phyloP scores from a whole-genome alignment of 495 filamentous ascomycete species.

The Podospora comata region DNA sequence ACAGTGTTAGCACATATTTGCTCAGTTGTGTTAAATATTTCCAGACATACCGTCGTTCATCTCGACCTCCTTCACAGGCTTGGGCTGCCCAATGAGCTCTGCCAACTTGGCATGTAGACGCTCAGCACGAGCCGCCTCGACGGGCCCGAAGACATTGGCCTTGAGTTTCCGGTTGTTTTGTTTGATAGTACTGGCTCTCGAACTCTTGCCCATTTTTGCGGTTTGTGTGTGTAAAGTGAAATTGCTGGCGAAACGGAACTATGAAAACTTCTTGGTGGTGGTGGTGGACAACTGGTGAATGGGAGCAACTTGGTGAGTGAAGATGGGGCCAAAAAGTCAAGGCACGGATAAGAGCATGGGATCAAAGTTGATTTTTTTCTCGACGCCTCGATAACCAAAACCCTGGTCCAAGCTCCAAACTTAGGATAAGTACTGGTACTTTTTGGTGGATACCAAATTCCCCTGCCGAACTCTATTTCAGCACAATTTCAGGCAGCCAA shows the following conservation, averaged over 20 bases:
- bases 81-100: slow-evolving; percentile 68
- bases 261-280: neutral
- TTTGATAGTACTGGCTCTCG: slow-evolving; percentile 71
- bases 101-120: slow-evolving; percentile 77
- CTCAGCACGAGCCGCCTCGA: slow-evolving; percentile 68
- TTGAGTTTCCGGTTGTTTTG: slow-evolving; percentile 73
- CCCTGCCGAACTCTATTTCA: neutral
- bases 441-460: neutral
- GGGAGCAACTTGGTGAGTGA: neutral
- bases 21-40: neutral
- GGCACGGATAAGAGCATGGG: neutral
- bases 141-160: slow-evolving; percentile 72
- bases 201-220: slow-evolving; percentile 74
- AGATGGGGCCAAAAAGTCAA: neutral
- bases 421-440: neutral
- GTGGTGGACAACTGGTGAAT: neutral
- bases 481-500: neutral
- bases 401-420: neutral
- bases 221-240: neutral
- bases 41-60: slow-evolving; percentile 29
- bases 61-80: slow-evolving; percentile 43
- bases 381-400: neutral
- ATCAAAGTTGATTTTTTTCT: slow-evolving; percentile 11
- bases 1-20: slow-evolving; percentile 6
- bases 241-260: neutral